Evolutionary conservation across 768 basidiomycete genomes (phyloP).

Genomic region (Termitomyces bulborhizus): DNA sequence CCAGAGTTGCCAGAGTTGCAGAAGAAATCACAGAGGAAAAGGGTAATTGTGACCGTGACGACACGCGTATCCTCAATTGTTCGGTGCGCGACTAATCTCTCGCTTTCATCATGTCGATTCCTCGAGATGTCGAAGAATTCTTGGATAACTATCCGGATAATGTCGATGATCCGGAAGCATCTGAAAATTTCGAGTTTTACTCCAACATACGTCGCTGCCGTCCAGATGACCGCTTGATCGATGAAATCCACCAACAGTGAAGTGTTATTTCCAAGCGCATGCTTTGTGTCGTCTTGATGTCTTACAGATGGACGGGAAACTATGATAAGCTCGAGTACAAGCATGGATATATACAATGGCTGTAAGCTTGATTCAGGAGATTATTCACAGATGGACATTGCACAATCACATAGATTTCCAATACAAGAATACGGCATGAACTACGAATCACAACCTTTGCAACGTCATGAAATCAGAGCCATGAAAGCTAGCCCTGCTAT

Average conservation of each 20-base stretch:
- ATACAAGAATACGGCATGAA: slow-evolving; percentile 75
- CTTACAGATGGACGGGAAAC: slow-evolving; percentile 60
- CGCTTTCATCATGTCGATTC: slow-evolving; percentile 32
- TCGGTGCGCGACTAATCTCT: background rate
- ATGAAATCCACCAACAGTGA: slow-evolving; percentile 58
- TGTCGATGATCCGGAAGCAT: slow-evolving; percentile 29
- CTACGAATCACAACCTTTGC: slow-evolving; percentile 57
- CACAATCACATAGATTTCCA: slow-evolving; percentile 45
- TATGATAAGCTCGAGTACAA: slow-evolving; percentile 57
- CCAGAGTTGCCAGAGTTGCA: too few species aligned
- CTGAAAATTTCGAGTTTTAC: slow-evolving; percentile 59
- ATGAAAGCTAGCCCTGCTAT: slow-evolving; percentile 48
- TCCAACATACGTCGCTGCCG: slow-evolving; percentile 46
- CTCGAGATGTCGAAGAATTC: slow-evolving; percentile 52
- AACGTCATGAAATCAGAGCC: slow-evolving; percentile 52
- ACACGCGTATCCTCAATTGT: background rate
- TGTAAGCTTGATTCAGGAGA: slow-evolving; percentile 38
- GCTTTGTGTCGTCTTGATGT: background rate
- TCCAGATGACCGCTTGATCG: slow-evolving; percentile 56
- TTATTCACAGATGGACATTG: background rate
- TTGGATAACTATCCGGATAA: slow-evolving; percentile 45
- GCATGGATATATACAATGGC: slow-evolving; percentile 76
- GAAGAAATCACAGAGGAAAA: background rate
- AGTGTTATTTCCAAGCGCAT: slow-evolving; percentile 9
- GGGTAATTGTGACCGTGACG: background rate